Percentiles rank a stretch among this genome's conserved stretches.
Conservation (phyloP, 23 red algal species). For the Gracilaria vermiculophylla region DNA sequence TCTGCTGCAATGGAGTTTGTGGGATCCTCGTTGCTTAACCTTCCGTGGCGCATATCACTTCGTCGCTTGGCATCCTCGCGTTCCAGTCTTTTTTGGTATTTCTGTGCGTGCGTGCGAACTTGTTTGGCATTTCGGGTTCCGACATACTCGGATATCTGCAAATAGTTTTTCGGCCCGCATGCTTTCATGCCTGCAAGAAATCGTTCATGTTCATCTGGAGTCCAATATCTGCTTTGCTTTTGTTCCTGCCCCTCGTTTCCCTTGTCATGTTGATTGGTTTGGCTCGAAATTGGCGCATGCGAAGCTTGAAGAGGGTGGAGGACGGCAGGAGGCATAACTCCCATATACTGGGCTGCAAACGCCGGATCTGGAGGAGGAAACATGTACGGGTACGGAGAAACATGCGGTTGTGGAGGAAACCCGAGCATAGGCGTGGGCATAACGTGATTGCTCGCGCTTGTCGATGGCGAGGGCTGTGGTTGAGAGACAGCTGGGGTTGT, state of each 20-base stretch:
- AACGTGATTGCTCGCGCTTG: background rate
- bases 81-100: slow-evolving; percentile 84
- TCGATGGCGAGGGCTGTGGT: background rate
- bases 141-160: slow-evolving; percentile 79
- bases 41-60: slow-evolving; percentile 25
- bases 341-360: slow-evolving; percentile 27
- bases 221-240: slow-evolving; percentile 95
- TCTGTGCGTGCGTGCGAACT: slow-evolving; percentile 96
- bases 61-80: slow-evolving; percentile 79
- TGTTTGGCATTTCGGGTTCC: slow-evolving; percentile 87
- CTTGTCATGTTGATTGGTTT: background rate
- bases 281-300: slow-evolving; percentile 18
- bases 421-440: slow-evolving; percentile 37
- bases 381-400: slow-evolving; percentile 26
- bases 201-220: slow-evolving; percentile 78
- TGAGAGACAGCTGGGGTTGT: slow-evolving; percentile 9
- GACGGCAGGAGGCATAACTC: slow-evolving; percentile 8
- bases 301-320: slow-evolving; percentile 6
- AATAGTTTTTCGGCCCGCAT: slow-evolving; percentile 92
- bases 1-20: slow-evolving; percentile 15
- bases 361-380: slow-evolving; percentile 37
- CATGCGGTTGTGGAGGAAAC: slow-evolving; percentile 10
- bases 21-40: background rate
- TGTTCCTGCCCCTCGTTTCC: slow-evolving; percentile 13
- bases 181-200: slow-evolving; percentile 77